phyloP scores from a whole-genome alignment of 2,329 filamentous ascomycete species.

The Nemania sp. region DNA sequence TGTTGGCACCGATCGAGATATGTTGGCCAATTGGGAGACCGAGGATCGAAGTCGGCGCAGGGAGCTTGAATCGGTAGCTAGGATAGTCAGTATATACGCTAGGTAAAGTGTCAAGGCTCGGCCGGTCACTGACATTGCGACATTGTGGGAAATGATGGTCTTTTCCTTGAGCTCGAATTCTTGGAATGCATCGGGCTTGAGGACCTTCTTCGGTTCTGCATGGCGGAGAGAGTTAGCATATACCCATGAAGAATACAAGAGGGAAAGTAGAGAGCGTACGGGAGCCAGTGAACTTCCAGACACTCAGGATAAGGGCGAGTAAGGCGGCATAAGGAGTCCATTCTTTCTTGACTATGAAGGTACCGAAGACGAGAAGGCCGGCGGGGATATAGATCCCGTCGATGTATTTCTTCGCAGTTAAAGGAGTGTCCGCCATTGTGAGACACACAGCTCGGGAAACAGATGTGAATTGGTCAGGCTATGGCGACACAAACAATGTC shows the following conservation, averaged over 20 bases:
- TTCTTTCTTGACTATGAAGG: slow-evolving; percentile 81
- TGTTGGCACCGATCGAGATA: slow-evolving; percentile 90
- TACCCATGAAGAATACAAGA: neutral
- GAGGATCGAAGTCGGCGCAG: slow-evolving; percentile 81
- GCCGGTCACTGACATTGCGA: slow-evolving; percentile 79
- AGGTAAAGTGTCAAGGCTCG: neutral
- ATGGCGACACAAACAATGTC: slow-evolving; percentile 11
- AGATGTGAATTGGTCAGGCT: slow-evolving; percentile 10
- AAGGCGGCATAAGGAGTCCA: slow-evolving; percentile 78
- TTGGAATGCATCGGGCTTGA: slow-evolving; percentile 90
- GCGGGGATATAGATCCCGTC: slow-evolving; percentile 87
- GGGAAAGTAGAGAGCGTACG: slow-evolving; percentile 64
- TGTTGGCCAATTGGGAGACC: slow-evolving; percentile 98
- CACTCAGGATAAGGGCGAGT: slow-evolving; percentile 73
- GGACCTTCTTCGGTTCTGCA: slow-evolving; percentile 80
- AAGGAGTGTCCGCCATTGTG: slow-evolving; percentile 56
- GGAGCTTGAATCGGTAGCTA: slow-evolving; percentile 93
- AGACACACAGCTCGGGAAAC: slow-evolving; percentile 15
- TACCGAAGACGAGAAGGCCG: slow-evolving; percentile 80
- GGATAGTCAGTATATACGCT: slow-evolving; percentile 23
- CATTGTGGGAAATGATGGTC: slow-evolving; percentile 96
- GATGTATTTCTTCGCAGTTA: slow-evolving; percentile 72
- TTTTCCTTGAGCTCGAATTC: slow-evolving; percentile 95
- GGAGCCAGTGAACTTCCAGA: slow-evolving; percentile 77
- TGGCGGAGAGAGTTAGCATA: slow-evolving; percentile 37